A percentile compares a stretch with the other conserved stretches of the same genome.
Conservation (phyloP, 2,329 filamentous ascomycete genomes). For the Monilinia polystroma region DNA sequence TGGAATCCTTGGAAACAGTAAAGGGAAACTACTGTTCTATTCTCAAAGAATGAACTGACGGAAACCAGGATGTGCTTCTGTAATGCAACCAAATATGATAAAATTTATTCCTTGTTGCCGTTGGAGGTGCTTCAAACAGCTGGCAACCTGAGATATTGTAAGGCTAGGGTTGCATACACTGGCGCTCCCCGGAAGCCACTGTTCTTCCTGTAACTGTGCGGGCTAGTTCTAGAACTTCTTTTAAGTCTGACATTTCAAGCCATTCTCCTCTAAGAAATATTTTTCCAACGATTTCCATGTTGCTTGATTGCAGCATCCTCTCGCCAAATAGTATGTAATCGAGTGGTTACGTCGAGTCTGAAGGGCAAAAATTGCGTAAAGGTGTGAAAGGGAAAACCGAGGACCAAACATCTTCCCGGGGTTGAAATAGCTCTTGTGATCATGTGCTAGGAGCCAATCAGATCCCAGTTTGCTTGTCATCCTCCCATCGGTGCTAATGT, state of each 20-base stretch:
- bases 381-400: background rate
- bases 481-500: background rate
- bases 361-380: constrained; percentile 1
- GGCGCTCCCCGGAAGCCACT: constrained; percentile 10
- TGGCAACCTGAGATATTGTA: background rate
- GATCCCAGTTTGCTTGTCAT: background rate
- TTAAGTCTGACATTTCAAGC: background rate
- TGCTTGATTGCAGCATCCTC: background rate
- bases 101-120: background rate
- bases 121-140: constrained; percentile 4
- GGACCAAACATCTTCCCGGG: constrained; percentile 10
- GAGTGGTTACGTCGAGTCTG: background rate
- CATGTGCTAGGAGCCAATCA: constrained; percentile 9
- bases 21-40: background rate
- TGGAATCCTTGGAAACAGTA: background rate
- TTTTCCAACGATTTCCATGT: background rate
- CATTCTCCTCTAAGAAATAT: background rate
- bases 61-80: background rate
- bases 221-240: constrained; percentile 4
- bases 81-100: background rate
- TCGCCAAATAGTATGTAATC: background rate
- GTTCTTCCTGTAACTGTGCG: background rate
- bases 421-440: constrained; percentile 9
- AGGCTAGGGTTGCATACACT: constrained; percentile 7
- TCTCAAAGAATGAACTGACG: background rate